Evolutionary conservation across 2,329 filamentous ascomycete genomes (phyloP), one percentile per base, ranked within the genome.

Genomic region (Onygenales sp.): DNA sequence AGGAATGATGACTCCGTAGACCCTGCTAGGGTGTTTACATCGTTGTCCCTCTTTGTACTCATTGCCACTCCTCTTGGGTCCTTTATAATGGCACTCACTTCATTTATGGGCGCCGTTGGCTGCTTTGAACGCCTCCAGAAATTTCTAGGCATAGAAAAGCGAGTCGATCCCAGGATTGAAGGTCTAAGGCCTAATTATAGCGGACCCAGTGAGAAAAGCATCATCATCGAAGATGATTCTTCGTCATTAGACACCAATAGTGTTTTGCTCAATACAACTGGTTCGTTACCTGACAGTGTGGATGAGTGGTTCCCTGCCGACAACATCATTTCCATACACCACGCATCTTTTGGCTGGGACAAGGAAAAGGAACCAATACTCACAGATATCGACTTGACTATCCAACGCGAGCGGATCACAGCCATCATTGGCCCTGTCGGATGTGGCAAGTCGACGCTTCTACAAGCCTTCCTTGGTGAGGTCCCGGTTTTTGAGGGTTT

Each of bases 391-490:
- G 70, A 66, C 7, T 58, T 77, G 36, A 63, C 59, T 7, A 64
- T 78, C 35, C 66, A 71, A 27, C 68, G 68, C 17, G 68, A 69
- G 38, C 73, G 71, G 54, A 67, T 78, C 48, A 75, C 72, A 31
- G 73, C 78, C 61, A 60, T 79, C 8, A 67, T 78, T 53, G 77
- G 76, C 13, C 76, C 77, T 13, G 74, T 77, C 27, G 77, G 75
- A 5, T 78, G 73, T 55, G 78, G 77, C 3, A 80, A 80, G 55
- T 78, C 77, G 17, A 78, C 76, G 3, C 60, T 80, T 4, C 65
- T 76, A 5, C 73, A 74, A 54, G 66, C 68, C 14, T 59, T 77
- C 13, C 66, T 77, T 0, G 72, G 74, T 27, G 75, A 77, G 54
- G 64, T 72, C 0, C 65, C 69, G 2, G 64, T 61, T 31, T 50